Evolutionary conservation across 169 alveolate species (phyloP).

Genomic region (Cryptosporidium andersoni): DNA sequence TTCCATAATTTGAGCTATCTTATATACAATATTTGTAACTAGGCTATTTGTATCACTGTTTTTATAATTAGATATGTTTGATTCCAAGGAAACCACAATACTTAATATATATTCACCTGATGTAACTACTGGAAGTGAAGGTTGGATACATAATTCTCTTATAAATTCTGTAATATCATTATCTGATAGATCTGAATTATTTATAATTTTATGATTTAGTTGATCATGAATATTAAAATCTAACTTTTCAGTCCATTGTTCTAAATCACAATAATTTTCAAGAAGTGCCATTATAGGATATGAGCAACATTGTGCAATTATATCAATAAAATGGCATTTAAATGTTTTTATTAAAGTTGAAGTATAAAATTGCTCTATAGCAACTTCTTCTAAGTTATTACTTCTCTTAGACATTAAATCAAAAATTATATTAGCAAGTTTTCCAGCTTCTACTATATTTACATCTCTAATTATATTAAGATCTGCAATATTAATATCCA

Average conservation of each 20-base stretch:
- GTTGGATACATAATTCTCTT: constrained; percentile 17
- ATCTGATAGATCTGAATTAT: not conserved
- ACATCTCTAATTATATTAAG: constrained; percentile 12
- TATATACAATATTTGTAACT: constrained; percentile 24
- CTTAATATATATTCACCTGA: constrained; percentile 51
- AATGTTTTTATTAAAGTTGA: constrained; percentile 4
- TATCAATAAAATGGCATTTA: constrained; percentile 16
- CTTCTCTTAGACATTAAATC: not conserved
- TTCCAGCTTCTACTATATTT: not conserved
- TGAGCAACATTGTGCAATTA: constrained; percentile 60
- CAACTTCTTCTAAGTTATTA: not conserved
- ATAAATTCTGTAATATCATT: not conserved
- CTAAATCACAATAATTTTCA: constrained; percentile 30
- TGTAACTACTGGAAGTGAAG: constrained; percentile 34
- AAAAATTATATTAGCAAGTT: not conserved
- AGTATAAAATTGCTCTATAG: constrained; percentile 5
- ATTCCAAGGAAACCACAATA: constrained; percentile 45
- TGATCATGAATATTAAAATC: not conserved
- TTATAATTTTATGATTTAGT: not conserved
- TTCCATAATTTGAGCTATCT: constrained; percentile 14
- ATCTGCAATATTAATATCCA: not conserved
- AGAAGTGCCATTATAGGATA: constrained; percentile 53
- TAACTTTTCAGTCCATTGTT: constrained; percentile 7
- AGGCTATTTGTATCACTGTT: constrained; percentile 20
- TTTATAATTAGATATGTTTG: constrained; percentile 8